Evolutionary conservation across 345 rosid species (phyloP), one percentile per base, ranked within the genome.

Genomic region (Eucalyptus regnans): DNA sequence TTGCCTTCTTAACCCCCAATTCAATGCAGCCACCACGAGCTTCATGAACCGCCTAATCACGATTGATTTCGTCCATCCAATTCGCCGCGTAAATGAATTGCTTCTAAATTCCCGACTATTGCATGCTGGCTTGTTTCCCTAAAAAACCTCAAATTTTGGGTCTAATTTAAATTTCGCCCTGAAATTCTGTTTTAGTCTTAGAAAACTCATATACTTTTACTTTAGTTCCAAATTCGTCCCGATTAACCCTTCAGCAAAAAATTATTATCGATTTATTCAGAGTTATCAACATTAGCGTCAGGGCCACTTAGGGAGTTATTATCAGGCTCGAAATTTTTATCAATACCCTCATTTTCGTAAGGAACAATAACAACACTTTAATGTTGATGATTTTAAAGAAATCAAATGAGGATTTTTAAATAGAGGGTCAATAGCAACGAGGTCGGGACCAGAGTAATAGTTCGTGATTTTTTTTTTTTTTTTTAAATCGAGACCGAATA

Each of bases 391-490:
- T 64, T 64, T n/a, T n/a, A n/a, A 64, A 2, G 41, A 64, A 64
- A 15, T 64, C 37, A 15, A n/a, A 7, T 1, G 20, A 15, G 10
- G 10, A 7, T 64, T n/a, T n/a, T n/a, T 14, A 16, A n/a, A 64
- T 14, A n/a, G 18, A 64, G 76, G 18, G 5, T 64, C 33, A n/a
- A n/a, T 4, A 4, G 9, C 0, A 14, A 9, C 0, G 3, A 4
- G 14, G 15, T n/a, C 0, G 4, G 37, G 76, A n/a, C 2, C 0
- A 2, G 20, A 64, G 76, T 5, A 12, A 15, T 14, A n/a, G 20
- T n/a, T n/a, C 2, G 8, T 64, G 9, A 64, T 62, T 27, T 27
- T 5, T 10, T 11, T 12, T 25, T 11, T 27, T 25, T 12, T 25
- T 11, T 12, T 33, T 33, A 33, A 27, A 27, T 58, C 4, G 5